Percentiles rank a stretch among this genome's conserved stretches.
phyloP scores from a whole-genome alignment of 139 green algal species.

The Pleodorina starrii region DNA sequence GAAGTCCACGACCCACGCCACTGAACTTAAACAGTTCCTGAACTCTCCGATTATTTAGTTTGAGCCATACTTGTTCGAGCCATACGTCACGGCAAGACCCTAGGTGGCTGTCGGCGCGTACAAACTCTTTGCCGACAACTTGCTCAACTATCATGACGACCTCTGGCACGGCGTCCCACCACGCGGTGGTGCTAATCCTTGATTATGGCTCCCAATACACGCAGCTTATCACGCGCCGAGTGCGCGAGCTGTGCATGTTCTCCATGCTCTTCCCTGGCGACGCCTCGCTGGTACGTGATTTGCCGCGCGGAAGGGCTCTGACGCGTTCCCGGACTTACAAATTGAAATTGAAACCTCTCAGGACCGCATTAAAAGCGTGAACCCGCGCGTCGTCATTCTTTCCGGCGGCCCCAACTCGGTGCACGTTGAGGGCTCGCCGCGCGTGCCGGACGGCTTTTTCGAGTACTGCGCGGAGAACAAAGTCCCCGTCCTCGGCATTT shows the following conservation, averaged over 20 bases:
- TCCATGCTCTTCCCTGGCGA: constrained; percentile 95
- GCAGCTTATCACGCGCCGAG: constrained; percentile 94
- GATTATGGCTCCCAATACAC: constrained; percentile 96
- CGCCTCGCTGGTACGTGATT: constrained; percentile 78
- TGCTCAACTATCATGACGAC: constrained; percentile 9
- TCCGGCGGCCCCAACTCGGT: constrained; percentile 97
- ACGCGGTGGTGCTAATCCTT: constrained; percentile 65
- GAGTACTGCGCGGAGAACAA: constrained; percentile 74
- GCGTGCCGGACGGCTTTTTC: constrained; percentile 91
- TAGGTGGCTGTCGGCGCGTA: not conserved
- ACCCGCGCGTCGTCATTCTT: constrained; percentile 93
- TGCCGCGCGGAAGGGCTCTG: not conserved
- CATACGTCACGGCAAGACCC: not conserved
- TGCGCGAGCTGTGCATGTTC: constrained; percentile 93
- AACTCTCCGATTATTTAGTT: not conserved
- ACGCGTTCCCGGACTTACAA: not conserved
- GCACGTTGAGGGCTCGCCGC: constrained; percentile 90
- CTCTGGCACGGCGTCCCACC: constrained; percentile 15
- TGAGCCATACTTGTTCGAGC: too few species aligned
- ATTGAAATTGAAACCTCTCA: constrained; percentile 48
- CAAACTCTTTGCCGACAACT: not conserved
- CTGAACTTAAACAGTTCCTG: not conserved
- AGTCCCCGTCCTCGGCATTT: constrained; percentile 96
- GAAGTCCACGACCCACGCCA: not conserved
- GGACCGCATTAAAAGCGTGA: constrained; percentile 85